phyloP scores from a whole-genome alignment of 352 stramenopile genomes.

The Phytophthora foliorum region DNA sequence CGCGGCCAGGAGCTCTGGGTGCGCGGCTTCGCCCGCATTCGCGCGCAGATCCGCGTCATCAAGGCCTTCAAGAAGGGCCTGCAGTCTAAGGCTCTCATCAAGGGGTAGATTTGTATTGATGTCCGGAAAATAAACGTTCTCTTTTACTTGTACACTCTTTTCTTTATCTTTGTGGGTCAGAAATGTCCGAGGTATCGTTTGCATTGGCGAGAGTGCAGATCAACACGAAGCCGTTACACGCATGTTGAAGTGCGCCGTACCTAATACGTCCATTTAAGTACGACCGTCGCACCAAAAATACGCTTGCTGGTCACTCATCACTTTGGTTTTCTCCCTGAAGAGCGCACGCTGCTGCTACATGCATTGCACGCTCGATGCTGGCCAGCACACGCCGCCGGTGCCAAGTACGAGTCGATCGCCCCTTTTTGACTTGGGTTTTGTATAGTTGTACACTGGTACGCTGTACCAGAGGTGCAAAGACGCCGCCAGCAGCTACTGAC shows the following conservation, averaged over 20 bases:
- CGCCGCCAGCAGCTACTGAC: background rate
- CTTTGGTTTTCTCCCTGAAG: background rate
- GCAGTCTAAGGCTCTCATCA: slow-evolving; percentile 47
- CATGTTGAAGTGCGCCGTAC: background rate
- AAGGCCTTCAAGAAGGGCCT: slow-evolving; percentile 74
- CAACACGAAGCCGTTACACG: too few species aligned
- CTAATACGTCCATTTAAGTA: background rate
- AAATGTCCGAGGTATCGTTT: too few species aligned
- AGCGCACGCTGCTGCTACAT: too few species aligned
- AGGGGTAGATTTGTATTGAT: slow-evolving; percentile 39
- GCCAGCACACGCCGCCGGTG: background rate
- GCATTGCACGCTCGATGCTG: slow-evolving; percentile 13
- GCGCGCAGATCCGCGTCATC: slow-evolving; percentile 71
- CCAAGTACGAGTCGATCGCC: slow-evolving; percentile 4
- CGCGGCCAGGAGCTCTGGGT: slow-evolving; percentile 69
- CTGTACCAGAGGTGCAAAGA: slow-evolving; percentile 14
- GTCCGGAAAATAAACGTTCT: slow-evolving; percentile 8
- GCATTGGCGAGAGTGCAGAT: too few species aligned
- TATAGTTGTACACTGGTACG: background rate
- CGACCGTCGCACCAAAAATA: background rate
- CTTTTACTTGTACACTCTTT: background rate
- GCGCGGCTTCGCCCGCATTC: slow-evolving; percentile 58
- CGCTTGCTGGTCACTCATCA: background rate
- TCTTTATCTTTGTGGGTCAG: too few species aligned
- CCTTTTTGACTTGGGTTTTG: background rate